Base-by-base conservation (phyloP, 768 basidiomycete species). In the Boletus sp. region DNA sequence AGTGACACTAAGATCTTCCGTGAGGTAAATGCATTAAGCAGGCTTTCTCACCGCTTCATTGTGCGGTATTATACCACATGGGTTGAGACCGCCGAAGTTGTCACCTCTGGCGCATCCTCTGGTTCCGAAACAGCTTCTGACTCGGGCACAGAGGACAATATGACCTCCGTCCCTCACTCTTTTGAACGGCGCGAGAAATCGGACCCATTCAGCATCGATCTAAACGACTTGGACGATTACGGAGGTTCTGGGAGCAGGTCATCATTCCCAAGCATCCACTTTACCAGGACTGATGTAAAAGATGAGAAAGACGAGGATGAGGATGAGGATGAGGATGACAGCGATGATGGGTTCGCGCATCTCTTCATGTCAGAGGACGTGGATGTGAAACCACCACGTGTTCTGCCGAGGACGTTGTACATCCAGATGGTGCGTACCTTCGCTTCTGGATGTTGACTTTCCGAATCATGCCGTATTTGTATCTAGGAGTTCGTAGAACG, bases 41-140 rank as follows among this genome's bases (percentile, higher is more conserved):
- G 86, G 33, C 81, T 98, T 30, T 90, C 86, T 40, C 94, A 98
- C 69, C 86, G 89, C 8, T 91, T 88, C 73, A 89, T 98, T 63
- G 95, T 97, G 18, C 84, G 94, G 41, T 97, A 95, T 70, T 93
- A 86, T 70, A 92, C 91, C 3, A 91, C 90, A 5, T 93, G 92
- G 92, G 81, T 94, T n/a, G 91, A 94, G 67, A 83, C 80, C 0
- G 75, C 79, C 10, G 87, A 89, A 55, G 72, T 77, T 2, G 67
- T 73, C 1, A 80, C 83, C 10, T 72, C 76, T n/a, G 74, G 76
- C 14, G 63, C 65, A 14, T 82, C 82, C 6, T 80, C 83, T 11
- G 81, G 80, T 42, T 74, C 74, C 11, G 77, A 76, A 8, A 71
- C 71, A 7, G 73, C 71, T 32, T 70, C 72, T 39, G 73, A 71